These are phyloP conservation scores for Pulveroboletus ravenelii DNA, from an alignment of 768 basidiomycete species.

Conservation along the genomic window DNA sequence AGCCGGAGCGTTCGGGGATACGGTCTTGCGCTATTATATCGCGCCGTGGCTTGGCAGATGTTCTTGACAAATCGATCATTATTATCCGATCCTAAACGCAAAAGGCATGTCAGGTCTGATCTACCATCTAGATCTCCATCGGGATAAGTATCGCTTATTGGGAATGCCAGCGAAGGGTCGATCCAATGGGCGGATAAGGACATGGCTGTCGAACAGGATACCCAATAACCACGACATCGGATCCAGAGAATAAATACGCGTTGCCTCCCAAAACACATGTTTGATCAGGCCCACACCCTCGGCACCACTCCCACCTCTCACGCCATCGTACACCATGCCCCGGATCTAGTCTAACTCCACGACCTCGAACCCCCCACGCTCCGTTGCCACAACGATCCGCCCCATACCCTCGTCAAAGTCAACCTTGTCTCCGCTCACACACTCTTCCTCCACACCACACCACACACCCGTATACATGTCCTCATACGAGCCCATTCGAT, in stretches of 20 bases:
- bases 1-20: neutral
- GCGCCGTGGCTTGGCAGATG: neutral
- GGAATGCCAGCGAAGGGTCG: neutral
- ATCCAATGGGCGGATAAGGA: no score
- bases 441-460: neutral
- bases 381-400: slow-evolving; percentile 26
- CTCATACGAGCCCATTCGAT: neutral
- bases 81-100: neutral
- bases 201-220: neutral
- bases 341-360: slow-evolving; percentile 15
- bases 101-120: neutral
- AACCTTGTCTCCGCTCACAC: slow-evolving; percentile 14
- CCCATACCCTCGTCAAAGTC: slow-evolving; percentile 32
- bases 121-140: neutral
- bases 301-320: neutral
- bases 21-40: neutral
- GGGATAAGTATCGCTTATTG: neutral
- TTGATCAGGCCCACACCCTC: neutral
- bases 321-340: no score
- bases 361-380: slow-evolving; percentile 25
- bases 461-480: neutral
- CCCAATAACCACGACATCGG: neutral
- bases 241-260: neutral
- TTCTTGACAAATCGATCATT: neutral
- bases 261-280: neutral